phyloP scores from a whole-genome alignment of 2,329 filamentous ascomycete species.

The Epichloe uncinata region DNA sequence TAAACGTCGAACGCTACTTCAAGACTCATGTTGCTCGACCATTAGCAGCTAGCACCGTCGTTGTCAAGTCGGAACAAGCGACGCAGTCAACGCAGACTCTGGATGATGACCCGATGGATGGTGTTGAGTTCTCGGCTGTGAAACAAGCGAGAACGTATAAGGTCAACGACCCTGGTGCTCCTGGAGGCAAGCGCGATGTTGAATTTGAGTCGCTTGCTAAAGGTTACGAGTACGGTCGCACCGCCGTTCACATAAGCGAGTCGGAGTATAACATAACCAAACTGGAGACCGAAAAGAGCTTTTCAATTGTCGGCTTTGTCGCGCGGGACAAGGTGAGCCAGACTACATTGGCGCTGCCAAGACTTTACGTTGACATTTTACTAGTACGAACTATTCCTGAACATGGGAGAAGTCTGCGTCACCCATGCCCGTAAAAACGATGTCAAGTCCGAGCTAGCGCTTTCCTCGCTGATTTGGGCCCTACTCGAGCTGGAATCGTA shows the following conservation, averaged over 20 bases:
- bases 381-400: slow-evolving; percentile 71
- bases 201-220: slow-evolving; percentile 75
- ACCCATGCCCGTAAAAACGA: slow-evolving; percentile 68
- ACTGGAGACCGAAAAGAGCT: slow-evolving; percentile 58
- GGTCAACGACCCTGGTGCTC: slow-evolving; percentile 58
- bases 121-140: slow-evolving; percentile 52
- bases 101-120: slow-evolving; percentile 34
- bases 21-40: slow-evolving; percentile 67
- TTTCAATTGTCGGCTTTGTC: slow-evolving; percentile 83
- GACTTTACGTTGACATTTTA: background rate
- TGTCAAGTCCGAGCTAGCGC: slow-evolving; percentile 66
- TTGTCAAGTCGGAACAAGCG: slow-evolving; percentile 38
- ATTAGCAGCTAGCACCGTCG: slow-evolving; percentile 65
- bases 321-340: slow-evolving; percentile 48
- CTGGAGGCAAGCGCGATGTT: slow-evolving; percentile 71
- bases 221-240: slow-evolving; percentile 87
- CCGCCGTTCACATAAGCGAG: slow-evolving; percentile 77
- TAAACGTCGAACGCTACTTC: slow-evolving; percentile 84
- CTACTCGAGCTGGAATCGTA: slow-evolving; percentile 75
- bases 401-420: slow-evolving; percentile 68
- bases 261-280: slow-evolving; percentile 83
- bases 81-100: slow-evolving; percentile 38
- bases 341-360: background rate
- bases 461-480: slow-evolving; percentile 83
- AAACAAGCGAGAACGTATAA: slow-evolving; percentile 68